A percentile compares a stretch with the other conserved stretches of the same genome.
Evolutionary conservation across 2,329 filamentous ascomycete species (phyloP).

Genomic region (Clarireedia paspali): DNA sequence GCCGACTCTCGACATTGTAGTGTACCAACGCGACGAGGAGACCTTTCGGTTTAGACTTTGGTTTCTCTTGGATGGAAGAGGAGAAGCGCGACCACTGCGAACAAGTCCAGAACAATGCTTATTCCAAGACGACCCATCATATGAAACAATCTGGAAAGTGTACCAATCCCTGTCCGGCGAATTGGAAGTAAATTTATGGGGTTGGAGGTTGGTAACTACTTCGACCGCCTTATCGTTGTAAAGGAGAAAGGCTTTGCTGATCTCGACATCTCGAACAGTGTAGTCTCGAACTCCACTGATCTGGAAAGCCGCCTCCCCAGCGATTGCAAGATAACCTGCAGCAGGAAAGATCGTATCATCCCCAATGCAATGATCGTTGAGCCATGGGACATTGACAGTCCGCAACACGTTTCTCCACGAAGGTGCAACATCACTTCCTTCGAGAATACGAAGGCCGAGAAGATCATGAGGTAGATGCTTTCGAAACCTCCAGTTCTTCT

Average conservation of each 20-base stretch:
- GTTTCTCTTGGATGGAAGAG: background rate
- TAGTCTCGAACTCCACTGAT: background rate
- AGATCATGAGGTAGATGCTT: background rate
- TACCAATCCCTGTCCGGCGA: background rate
- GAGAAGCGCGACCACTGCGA: background rate
- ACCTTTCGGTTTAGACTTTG: background rate
- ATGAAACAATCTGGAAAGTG: slow-evolving; percentile 17
- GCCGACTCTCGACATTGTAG: slow-evolving; percentile 16
- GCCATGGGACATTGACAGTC: background rate
- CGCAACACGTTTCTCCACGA: background rate
- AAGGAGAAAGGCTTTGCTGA: background rate
- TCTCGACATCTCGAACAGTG: background rate
- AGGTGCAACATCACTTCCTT: slow-evolving; percentile 19
- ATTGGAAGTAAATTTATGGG: background rate
- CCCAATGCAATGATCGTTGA: background rate
- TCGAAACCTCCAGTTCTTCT: slow-evolving; percentile 29
- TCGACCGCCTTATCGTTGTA: background rate
- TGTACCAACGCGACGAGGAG: background rate
- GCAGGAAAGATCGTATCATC: background rate
- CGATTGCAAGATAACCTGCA: too few species aligned
- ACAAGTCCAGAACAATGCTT: slow-evolving; percentile 26
- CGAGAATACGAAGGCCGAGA: background rate
- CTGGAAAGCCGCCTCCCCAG: background rate
- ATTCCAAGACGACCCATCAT: slow-evolving; percentile 23
- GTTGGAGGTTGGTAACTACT: background rate